Evolutionary conservation across 441 rosid genomes (phyloP).

Genomic region (Gossypium davidsonii): DNA sequence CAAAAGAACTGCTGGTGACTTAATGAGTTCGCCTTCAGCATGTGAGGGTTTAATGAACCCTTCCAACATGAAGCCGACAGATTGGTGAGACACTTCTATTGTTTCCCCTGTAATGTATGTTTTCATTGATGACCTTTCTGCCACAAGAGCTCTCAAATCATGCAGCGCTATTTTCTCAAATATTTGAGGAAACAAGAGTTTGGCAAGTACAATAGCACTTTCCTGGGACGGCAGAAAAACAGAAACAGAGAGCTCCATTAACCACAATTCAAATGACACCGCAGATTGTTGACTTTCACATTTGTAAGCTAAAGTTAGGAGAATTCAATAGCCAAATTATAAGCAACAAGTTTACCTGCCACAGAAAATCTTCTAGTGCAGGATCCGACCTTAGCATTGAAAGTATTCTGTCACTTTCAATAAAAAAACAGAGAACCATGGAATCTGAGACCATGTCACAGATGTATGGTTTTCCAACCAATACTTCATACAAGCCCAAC

Average conservation of each 20-base stretch:
- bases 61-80: conserved; percentile 69
- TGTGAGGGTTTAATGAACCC: conserved; percentile 60
- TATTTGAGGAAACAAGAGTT: conserved; percentile 73
- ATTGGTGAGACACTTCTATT: conserved; percentile 51
- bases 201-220: conserved; percentile 69
- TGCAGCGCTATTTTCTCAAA: conserved; percentile 77
- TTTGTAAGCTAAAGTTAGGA: background rate
- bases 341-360: conserved; percentile 55
- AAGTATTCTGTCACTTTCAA: conserved; percentile 54
- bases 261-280: background rate
- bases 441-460: conserved; percentile 79
- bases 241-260: background rate
- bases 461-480: conserved; percentile 66
- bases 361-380: conserved; percentile 63
- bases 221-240: conserved; percentile 39
- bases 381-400: conserved; percentile 52
- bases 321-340: background rate
- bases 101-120: conserved; percentile 62
- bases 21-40: conserved; percentile 48
- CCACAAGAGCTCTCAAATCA: conserved; percentile 68
- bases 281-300: background rate
- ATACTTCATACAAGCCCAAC: conserved; percentile 81
- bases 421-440: conserved; percentile 62
- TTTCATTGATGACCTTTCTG: conserved; percentile 53
- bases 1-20: conserved; percentile 59